Conservation (phyloP, 2,329 filamentous ascomycete genomes). For the Colletotrichum echinochloae region DNA sequence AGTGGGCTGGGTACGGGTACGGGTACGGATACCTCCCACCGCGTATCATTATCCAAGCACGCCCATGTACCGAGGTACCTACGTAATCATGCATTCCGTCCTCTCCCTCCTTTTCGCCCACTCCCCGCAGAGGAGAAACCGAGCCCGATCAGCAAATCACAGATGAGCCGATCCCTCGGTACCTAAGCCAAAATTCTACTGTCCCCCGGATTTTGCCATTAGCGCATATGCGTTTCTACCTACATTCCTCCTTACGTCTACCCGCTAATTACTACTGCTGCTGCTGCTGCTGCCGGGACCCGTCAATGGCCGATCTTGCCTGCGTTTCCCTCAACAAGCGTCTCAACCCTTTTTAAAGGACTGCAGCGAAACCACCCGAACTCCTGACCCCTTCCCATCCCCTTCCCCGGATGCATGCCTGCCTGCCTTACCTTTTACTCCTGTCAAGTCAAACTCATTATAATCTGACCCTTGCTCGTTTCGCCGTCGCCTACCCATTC, state of each 20-base stretch:
- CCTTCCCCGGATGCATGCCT: slow-evolving; percentile 1
- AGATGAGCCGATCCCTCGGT: slow-evolving; percentile 31
- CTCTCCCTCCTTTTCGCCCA: background rate
- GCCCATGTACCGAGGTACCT: slow-evolving; percentile 25
- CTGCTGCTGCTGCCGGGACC: slow-evolving; percentile 10
- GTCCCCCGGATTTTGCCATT: slow-evolving; percentile 40
- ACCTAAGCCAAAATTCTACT: slow-evolving; percentile 27
- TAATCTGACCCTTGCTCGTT: slow-evolving; percentile 1
- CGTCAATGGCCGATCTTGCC: slow-evolving; percentile 25
- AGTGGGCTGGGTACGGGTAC: slow-evolving; percentile 19
- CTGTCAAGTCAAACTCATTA: slow-evolving; percentile 15
- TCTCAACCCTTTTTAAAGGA: slow-evolving; percentile 38
- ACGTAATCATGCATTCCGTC: slow-evolving; percentile 34
- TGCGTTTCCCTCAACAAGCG: slow-evolving; percentile 38
- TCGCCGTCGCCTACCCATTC: slow-evolving; percentile 2
- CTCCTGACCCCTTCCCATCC: slow-evolving; percentile 14
- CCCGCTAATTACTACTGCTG: no score
- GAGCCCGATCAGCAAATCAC: slow-evolving; percentile 38
- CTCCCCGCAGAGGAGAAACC: slow-evolving; percentile 24
- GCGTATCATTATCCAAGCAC: slow-evolving; percentile 9
- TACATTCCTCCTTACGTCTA: slow-evolving; percentile 18
- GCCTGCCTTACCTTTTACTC: background rate
- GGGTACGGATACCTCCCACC: slow-evolving; percentile 20
- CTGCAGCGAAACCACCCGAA: slow-evolving; percentile 38
- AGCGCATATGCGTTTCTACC: slow-evolving; percentile 32